These are phyloP conservation scores for Alternaria hordeiaustralica DNA, from an alignment of 2,329 filamentous ascomycete genomes.

Conservation along the genomic window DNA sequence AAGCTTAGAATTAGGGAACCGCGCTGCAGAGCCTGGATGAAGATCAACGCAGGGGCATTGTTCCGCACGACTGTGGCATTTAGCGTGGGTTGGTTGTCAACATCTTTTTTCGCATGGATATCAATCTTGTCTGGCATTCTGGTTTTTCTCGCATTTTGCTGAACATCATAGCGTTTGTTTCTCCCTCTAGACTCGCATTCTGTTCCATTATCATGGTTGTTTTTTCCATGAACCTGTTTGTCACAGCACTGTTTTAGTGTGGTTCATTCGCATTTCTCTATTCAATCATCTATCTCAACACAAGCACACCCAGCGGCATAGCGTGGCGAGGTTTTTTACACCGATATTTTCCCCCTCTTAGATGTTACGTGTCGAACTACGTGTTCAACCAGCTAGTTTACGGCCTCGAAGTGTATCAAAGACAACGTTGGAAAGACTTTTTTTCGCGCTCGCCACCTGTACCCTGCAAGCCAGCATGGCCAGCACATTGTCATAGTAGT, in stretches of 20 bases:
- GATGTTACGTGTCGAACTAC: background rate
- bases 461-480: conserved; percentile 17
- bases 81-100: conserved; percentile 43
- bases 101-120: conserved; percentile 23
- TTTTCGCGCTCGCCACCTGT: conserved; percentile 22
- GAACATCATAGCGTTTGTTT: conserved; percentile 37
- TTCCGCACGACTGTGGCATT: conserved; percentile 47
- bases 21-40: conserved; percentile 22
- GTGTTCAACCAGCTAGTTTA: background rate
- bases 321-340: conserved; percentile 30
- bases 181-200: conserved; percentile 25
- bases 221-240: conserved; percentile 11
- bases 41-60: conserved; percentile 21
- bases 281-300: conserved; percentile 16
- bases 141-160: conserved; percentile 18
- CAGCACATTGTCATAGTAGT: conserved; percentile 15
- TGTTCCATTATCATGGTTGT: conserved; percentile 15
- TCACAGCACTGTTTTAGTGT: conserved; percentile 31
- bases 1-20: conserved; percentile 11
- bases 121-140: conserved; percentile 25
- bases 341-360: conserved; percentile 9
- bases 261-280: conserved; percentile 28
- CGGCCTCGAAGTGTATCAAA: conserved; percentile 9
- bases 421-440: conserved; percentile 19
- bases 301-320: conserved; percentile 20